Conservation (phyloP, 768 basidiomycete genomes). For the Lyophyllum semitale region DNA sequence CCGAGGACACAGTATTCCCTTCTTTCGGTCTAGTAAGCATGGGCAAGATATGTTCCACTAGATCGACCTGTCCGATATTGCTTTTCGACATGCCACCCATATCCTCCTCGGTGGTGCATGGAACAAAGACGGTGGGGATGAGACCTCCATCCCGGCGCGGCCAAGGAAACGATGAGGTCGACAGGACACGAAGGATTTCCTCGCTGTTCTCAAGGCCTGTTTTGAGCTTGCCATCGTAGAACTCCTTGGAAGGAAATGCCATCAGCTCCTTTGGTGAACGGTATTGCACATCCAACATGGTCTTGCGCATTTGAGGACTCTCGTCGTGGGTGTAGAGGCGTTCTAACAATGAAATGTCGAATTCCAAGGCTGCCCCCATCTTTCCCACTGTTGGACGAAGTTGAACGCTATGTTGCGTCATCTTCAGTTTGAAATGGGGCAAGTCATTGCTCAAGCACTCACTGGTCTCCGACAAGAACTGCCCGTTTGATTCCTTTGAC, state of each 20-base stretch:
- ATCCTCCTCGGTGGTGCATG: slow-evolving; percentile 59
- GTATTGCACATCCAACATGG: slow-evolving; percentile 73
- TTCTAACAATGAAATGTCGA: slow-evolving; percentile 65
- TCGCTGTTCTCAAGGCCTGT: slow-evolving; percentile 44
- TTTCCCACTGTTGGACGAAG: slow-evolving; percentile 64
- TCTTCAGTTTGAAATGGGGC: not conserved
- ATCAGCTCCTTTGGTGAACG: slow-evolving; percentile 62
- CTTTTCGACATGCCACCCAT: slow-evolving; percentile 61
- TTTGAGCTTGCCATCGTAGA: slow-evolving; percentile 56
- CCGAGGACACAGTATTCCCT: slow-evolving; percentile 13
- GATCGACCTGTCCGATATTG: slow-evolving; percentile 57
- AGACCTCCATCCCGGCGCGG: slow-evolving; percentile 37
- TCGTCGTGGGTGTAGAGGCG: slow-evolving; percentile 49
- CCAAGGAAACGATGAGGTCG: slow-evolving; percentile 57
- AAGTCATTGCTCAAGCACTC: slow-evolving; percentile 25
- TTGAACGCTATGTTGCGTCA: slow-evolving; percentile 50
- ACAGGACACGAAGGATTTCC: slow-evolving; percentile 38
- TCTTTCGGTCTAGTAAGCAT: slow-evolving; percentile 35
- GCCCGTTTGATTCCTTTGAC: slow-evolving; percentile 62
- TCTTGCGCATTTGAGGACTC: slow-evolving; percentile 43
- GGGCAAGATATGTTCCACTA: slow-evolving; percentile 48
- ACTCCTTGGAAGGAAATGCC: slow-evolving; percentile 61
- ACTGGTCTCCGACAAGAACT: slow-evolving; percentile 74
- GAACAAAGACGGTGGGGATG: slow-evolving; percentile 59
- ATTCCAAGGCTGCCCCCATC: slow-evolving; percentile 57